Evolutionary conservation across 805 yeast species (phyloP), one percentile per base, ranked within the genome.

Genomic region (Sugiyamaella valdiviana): DNA sequence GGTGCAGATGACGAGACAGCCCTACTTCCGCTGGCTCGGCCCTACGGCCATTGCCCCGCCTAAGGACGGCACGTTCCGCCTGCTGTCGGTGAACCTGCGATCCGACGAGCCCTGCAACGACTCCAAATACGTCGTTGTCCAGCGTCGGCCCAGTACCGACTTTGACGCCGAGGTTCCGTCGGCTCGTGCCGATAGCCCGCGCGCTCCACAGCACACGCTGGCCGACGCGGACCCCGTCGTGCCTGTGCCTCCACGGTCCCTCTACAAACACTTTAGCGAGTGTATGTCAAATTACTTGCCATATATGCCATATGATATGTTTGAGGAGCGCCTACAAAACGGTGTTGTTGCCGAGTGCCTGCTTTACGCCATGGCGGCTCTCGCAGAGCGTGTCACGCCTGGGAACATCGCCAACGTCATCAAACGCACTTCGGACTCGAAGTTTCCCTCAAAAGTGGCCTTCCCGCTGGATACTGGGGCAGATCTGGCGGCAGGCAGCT

Each of bases 21-120:
- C 63, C 9, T 60, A 57, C 43, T 60, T 60, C 40, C 42, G 63
- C 19, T 60, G 61, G 63, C 59, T 60, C 3, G 63, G 63, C 4
- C 61, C 63, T 1, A 60, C 63, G 1, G 59, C 63, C 6, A 59
- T 60, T 19, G 63, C 63, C 5, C 63, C 63, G 3, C 63, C 63
- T 2, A 48, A 47, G 15, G 43, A 48, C 38, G 63, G 63, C 20
- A 50, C 53, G 14, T 59, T 57, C 45, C 26, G 63, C 14, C 56
- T 60, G n/a, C 45, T 60, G n/a, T 56, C 62, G 7, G 61, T 60
- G 14, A 59, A 58, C 42, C 40, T 59, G 21, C 40, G 53, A n/a
- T 42, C 58, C 5, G 24, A 49, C 17, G 51, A 50, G 22, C 39
- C 47, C n/a, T 42, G 17, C 9, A 44, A 37, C 36, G 51, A 46